phyloP scores from a whole-genome alignment of 805 yeast genomes.

The Cyberlindnera mrakii region DNA sequence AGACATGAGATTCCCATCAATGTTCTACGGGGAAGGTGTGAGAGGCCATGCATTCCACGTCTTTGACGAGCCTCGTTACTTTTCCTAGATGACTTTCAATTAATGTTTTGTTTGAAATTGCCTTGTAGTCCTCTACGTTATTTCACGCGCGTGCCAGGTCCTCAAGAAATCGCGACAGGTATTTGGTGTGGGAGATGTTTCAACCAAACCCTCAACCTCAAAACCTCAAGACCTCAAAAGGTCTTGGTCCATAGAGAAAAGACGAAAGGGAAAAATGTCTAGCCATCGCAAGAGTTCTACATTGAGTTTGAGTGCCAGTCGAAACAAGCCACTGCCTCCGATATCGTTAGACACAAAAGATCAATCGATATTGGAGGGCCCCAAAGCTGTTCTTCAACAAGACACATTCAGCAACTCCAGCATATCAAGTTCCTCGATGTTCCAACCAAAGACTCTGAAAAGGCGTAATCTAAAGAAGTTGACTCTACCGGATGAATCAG shows the following conservation, averaged over 20 bases:
- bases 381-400: neutral
- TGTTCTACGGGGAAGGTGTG: slow-evolving; percentile 85
- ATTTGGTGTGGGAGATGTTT: neutral
- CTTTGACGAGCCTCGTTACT: slow-evolving; percentile 73
- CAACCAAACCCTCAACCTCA: too few species aligned
- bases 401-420: neutral
- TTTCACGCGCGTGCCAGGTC: too few species aligned
- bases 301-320: slow-evolving; percentile 18
- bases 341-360: slow-evolving; percentile 10
- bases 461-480: slow-evolving; percentile 56
- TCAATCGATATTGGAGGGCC: neutral
- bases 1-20: slow-evolving; percentile 67
- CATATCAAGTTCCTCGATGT: slow-evolving; percentile 11
- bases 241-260: too few species aligned
- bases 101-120: too few species aligned
- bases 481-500: slow-evolving; percentile 28
- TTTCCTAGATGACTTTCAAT: slow-evolving; percentile 1
- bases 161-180: neutral
- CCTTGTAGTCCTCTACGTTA: too few species aligned
- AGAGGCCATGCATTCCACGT: slow-evolving; percentile 94
- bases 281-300: slow-evolving; percentile 22
- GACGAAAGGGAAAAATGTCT: neutral
- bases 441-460: slow-evolving; percentile 42
- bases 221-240: too few species aligned
- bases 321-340: slow-evolving; percentile 26